Percentiles rank a stretch among this genome's conserved stretches.
phyloP scores from a whole-genome alignment of 2,329 filamentous ascomycete genomes.

The Trichophaea hybrida region DNA sequence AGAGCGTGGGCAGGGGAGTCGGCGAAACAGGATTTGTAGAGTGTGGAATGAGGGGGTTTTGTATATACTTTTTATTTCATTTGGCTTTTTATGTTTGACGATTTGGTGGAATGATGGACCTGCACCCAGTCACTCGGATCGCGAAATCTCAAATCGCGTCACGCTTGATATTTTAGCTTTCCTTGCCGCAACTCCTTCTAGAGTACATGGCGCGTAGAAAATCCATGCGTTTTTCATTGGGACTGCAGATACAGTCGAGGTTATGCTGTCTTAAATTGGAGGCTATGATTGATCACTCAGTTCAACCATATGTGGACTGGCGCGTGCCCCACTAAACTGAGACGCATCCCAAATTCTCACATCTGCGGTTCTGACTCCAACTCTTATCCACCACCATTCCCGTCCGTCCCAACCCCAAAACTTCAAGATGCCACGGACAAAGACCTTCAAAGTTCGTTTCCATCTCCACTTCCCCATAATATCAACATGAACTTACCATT shows the following conservation, averaged over 20 bases:
- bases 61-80: neutral
- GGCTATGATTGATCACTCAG: too few relatives aligned
- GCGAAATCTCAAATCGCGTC: too few relatives aligned
- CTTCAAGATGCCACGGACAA: neutral
- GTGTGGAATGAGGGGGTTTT: neutral
- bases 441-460: neutral
- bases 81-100: neutral
- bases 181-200: too few relatives aligned
- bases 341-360: neutral
- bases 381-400: neutral
- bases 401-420: neutral
- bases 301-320: too few relatives aligned
- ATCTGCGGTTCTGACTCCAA: neutral
- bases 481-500: neutral
- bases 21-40: conserved; percentile 40
- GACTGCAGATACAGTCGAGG: too few relatives aligned
- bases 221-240: too few relatives aligned
- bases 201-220: too few relatives aligned
- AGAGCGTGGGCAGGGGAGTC: conserved; percentile 48
- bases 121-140: too few relatives aligned
- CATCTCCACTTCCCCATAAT: neutral
- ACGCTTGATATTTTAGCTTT: too few relatives aligned
- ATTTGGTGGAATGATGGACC: too few relatives aligned
- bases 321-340: neutral
- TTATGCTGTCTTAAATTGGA: too few relatives aligned